Conservation (phyloP, 2,329 filamentous ascomycete genomes). For the Epichloe amarillans region DNA sequence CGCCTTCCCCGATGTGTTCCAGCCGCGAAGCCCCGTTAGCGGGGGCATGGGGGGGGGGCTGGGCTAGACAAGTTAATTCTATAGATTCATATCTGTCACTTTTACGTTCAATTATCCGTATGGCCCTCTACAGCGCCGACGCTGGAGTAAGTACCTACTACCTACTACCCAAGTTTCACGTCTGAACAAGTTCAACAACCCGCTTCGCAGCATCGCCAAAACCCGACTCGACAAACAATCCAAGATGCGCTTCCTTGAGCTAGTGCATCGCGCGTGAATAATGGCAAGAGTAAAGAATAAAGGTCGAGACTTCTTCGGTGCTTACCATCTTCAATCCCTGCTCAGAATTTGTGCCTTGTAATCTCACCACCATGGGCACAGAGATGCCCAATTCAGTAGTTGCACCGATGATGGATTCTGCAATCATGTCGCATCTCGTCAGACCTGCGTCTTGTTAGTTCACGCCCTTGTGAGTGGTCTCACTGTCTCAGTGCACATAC, state of each 20-base stretch:
- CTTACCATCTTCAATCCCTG: constrained; percentile 27
- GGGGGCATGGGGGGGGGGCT: too few relatives aligned
- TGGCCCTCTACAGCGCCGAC: too few relatives aligned
- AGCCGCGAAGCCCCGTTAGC: background rate
- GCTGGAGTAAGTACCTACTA: too few relatives aligned
- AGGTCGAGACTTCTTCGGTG: too few relatives aligned
- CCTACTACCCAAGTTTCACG: too few relatives aligned
- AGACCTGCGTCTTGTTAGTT: constrained; percentile 22
- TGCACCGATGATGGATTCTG: constrained; percentile 32
- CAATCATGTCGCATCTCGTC: constrained; percentile 37
- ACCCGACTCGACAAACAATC: constrained; percentile 24
- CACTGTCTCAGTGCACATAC: constrained; percentile 10
- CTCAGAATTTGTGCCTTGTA: constrained; percentile 34
- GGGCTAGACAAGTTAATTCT: too few relatives aligned
- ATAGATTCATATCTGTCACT: too few relatives aligned
- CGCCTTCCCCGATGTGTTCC: background rate
- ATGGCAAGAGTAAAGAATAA: too few relatives aligned
- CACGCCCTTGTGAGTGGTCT: background rate
- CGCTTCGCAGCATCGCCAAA: constrained; percentile 23
- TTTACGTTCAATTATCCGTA: too few relatives aligned
- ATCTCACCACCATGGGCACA: constrained; percentile 30
- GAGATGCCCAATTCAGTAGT: constrained; percentile 22
- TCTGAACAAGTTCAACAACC: constrained; percentile 18
- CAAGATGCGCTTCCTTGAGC: constrained; percentile 22
- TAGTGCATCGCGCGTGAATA: constrained; percentile 6